Conservation (phyloP, 805 yeast genomes). For the Wickerhamiella qilinensis region DNA sequence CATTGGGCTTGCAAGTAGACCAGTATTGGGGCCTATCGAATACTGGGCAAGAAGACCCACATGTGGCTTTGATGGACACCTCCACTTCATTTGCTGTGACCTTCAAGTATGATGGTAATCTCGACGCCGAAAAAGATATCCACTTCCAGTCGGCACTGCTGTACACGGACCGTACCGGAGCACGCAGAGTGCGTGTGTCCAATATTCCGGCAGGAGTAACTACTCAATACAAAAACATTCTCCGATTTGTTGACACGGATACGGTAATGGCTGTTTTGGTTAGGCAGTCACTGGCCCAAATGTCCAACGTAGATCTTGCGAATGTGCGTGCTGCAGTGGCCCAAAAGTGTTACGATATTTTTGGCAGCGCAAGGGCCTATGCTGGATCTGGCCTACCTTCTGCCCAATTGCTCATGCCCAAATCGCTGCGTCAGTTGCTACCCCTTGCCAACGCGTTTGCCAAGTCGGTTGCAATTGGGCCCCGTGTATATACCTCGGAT, state of each 20-base stretch:
- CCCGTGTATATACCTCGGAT: constrained; percentile 37
- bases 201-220: constrained; percentile 73
- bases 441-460: constrained; percentile 50
- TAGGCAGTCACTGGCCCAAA: constrained; percentile 31
- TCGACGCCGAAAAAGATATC: constrained; percentile 48
- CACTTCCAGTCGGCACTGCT: constrained; percentile 84
- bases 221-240: constrained; percentile 53
- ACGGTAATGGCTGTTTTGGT: constrained; percentile 37
- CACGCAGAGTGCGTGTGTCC: constrained; percentile 70
- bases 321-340: constrained; percentile 38
- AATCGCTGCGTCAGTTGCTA: constrained; percentile 56
- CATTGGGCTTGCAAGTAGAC: constrained; percentile 69
- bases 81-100: constrained; percentile 57
- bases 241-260: constrained; percentile 68
- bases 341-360: constrained; percentile 36
- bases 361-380: constrained; percentile 40
- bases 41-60: background rate
- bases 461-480: constrained; percentile 48
- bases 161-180: constrained; percentile 65
- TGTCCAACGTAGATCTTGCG: constrained; percentile 21
- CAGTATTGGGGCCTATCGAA: constrained; percentile 46
- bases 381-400: constrained; percentile 27
- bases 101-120: constrained; percentile 59
- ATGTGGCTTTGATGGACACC: constrained; percentile 36
- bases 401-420: constrained; percentile 66